Base-by-base conservation (phyloP, 2,329 filamentous ascomycete genomes). In the Clonostachys sp. region DNA sequence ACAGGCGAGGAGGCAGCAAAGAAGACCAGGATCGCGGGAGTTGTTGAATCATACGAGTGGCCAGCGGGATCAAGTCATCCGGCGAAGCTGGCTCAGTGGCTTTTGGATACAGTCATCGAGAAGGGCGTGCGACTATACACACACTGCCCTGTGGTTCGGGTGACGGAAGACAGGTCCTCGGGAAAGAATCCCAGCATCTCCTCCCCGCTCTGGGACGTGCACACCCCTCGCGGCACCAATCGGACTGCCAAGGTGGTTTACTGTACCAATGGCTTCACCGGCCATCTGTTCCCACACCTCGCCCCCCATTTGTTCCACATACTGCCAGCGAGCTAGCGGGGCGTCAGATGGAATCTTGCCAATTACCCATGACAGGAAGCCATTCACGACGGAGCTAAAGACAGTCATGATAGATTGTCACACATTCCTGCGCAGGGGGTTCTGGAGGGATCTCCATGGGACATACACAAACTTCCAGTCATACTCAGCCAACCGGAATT, bases 21-120 rank as follows among this genome's bases (percentile, higher is more conserved):
- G 10, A 62, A 57, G 47, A 73, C 71, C 0, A 60, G 66, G 24
- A 60, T 75, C 6, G 44, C 54, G 5, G 57, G 56, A 2, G 67
- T 68, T 1, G 47, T 73, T 12, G 64, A 67, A 13, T 73, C 73
- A 7, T 77, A 76, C 49, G 72, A 75, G 51, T 77, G 73, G 73
- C 69, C 72, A 4, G 73, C 72, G 14, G 73, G 69, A 5, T 74
- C 71, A 4, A 70, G 63, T 36, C 73, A 76, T 54, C 73, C 73
- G 4, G 72, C 72, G 6, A 76, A 75, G 52, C 55, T 77, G 18
- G 67, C 68, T 2, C 73, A 76, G 16, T 76, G 71, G 61, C 61
- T 77, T 12, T 57, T 77, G 17, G 55, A 53, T 12, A 55, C 60
- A 13, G 61, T 60, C 13, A 61, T 74, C 7, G 55, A 57, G 2